These are phyloP conservation scores for Aspergillus novoparasiticus DNA, from an alignment of 2,329 filamentous ascomycete species.

Conservation along the genomic window DNA sequence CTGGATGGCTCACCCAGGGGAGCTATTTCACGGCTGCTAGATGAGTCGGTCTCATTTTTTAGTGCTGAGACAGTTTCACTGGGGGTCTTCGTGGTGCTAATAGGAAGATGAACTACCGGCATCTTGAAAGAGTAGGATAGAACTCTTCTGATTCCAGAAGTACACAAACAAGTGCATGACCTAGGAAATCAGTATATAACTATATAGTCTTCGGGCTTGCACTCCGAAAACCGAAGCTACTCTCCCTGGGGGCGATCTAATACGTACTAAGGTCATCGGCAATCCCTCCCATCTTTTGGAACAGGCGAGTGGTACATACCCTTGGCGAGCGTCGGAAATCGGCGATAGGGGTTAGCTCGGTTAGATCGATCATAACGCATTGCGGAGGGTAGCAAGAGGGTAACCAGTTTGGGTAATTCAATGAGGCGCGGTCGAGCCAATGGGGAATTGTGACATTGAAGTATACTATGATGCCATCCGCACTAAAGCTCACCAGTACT, in stretches of 20 bases:
- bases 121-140: background rate
- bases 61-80: background rate
- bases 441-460: background rate
- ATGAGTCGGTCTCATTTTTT: background rate
- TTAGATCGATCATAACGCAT: background rate
- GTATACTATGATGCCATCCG: background rate
- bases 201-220: background rate
- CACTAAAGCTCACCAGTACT: background rate
- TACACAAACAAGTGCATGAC: background rate
- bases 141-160: background rate
- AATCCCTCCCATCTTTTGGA: background rate
- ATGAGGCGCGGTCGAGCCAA: background rate
- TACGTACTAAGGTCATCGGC: background rate
- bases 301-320: background rate
- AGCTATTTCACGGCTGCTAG: background rate
- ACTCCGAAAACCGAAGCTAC: background rate
- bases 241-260: background rate
- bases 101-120: background rate
- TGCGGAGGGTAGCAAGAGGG: background rate
- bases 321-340: background rate
- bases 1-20: conserved; percentile 22
- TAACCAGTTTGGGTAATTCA: background rate
- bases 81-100: background rate
- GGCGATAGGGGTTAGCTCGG: background rate
- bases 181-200: background rate